Base-by-base conservation (phyloP, 2,329 filamentous ascomycete genomes). In the Microdochium trichocladiopsis region DNA sequence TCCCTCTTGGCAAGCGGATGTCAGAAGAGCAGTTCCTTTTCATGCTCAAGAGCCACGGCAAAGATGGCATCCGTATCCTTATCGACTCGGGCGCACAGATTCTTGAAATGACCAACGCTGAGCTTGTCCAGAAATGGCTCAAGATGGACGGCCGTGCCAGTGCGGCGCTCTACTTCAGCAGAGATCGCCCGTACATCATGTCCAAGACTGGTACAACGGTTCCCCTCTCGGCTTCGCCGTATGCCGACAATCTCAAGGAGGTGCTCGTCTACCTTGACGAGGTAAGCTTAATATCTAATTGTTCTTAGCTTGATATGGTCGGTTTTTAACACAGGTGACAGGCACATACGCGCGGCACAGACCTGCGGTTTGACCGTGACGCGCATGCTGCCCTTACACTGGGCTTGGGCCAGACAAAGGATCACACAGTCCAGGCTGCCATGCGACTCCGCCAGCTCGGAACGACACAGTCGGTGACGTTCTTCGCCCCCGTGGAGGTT, bases 1-100 rank as follows among this genome's bases (percentile, higher is more conserved):
- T 64, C 2, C 37, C 59, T 3, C 14, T 47, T 0, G 68, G 64
- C 1, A 68, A 56, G 8, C 74, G 73, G 0, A 60, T 78, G 21
- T 68, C 68, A 0, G 81, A 84, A 51, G 16, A 58, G 0, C 61
- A 65, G 0, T 64, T 87, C 0, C 64, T 85, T 0, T 2, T 52
- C 0, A 65, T 64, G 23, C 63, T 86, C 0, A 55, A 33, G 1
- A 22, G 4, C 3, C 22, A 45, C 18, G 22, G 18, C 14, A 47
- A 56, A 0, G 55, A 52, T 0, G 48, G 57, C 0, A 82, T 84
- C 12, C 69, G 72, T 0, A 70, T 87, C 0, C 66, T 88, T 0
- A 82, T 88, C 1, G 84, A 87, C 60, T 78, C 82, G 0, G 84
- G 84, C 0, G 83, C 84, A 0, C 77, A 82, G 14, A 79, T 87